A percentile compares a stretch with the other conserved stretches of the same genome.
These are phyloP conservation scores for Kregervanrija fluxuum DNA, from an alignment of 805 yeast genomes.

Conservation along the genomic window DNA sequence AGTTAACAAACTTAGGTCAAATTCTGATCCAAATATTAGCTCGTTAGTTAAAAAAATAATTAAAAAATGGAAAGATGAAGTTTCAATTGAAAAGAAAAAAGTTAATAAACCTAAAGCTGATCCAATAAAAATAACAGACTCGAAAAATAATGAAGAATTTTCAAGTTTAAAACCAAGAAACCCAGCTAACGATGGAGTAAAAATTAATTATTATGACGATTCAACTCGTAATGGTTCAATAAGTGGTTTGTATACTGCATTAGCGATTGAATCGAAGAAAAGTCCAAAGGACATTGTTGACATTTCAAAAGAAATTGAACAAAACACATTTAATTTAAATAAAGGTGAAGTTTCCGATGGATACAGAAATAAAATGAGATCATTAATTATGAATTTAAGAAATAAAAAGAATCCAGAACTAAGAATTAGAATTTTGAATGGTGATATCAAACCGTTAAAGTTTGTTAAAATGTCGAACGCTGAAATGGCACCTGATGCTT, in stretches of 20 bases:
- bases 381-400: slow-evolving; percentile 79
- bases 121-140: not conserved
- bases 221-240: slow-evolving; percentile 79
- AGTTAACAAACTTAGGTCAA: slow-evolving; percentile 79
- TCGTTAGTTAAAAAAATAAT: slow-evolving; percentile 75
- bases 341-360: slow-evolving; percentile 48
- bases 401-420: slow-evolving; percentile 86
- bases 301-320: slow-evolving; percentile 66
- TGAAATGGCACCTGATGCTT: slow-evolving; percentile 90
- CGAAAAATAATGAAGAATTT: slow-evolving; percentile 29
- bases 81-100: slow-evolving; percentile 52
- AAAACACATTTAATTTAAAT: slow-evolving; percentile 56
- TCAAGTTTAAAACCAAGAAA: slow-evolving; percentile 57
- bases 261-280: slow-evolving; percentile 69
- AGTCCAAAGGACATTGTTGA: slow-evolving; percentile 46
- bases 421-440: slow-evolving; percentile 57
- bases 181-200: slow-evolving; percentile 74
- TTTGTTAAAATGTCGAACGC: slow-evolving; percentile 82
- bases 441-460: slow-evolving; percentile 58
- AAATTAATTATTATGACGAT: slow-evolving; percentile 62
- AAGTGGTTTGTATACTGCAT: slow-evolving; percentile 78
- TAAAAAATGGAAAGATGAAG: slow-evolving; percentile 84
- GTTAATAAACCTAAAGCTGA: slow-evolving; percentile 1
- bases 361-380: slow-evolving; percentile 79
- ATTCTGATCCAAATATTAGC: slow-evolving; percentile 59